Evolutionary conservation across 139 green algal genomes (phyloP).

Genomic region (Microglena sp.): DNA sequence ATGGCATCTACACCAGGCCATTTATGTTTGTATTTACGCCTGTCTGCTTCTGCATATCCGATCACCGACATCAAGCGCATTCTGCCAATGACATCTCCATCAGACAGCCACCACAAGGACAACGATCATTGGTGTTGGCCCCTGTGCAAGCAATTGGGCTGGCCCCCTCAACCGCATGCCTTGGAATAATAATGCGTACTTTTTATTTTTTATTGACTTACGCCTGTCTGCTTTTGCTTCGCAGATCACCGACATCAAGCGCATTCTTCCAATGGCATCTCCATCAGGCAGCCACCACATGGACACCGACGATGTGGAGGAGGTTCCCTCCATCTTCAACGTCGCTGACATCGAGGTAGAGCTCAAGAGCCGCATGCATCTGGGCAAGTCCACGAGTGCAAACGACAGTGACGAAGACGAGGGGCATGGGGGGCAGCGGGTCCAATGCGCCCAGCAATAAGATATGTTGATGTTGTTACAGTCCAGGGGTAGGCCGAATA

Average conservation of each 20-base stretch:
- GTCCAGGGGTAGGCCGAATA: too few relatives aligned
- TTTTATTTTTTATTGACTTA: not conserved
- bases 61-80: too few relatives aligned
- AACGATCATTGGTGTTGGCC: too few relatives aligned
- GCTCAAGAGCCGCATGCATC: constrained; percentile 56
- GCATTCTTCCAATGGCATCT: constrained; percentile 2
- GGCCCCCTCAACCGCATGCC: not conserved
- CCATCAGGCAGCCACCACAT: constrained; percentile 29
- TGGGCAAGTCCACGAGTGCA: constrained; percentile 35
- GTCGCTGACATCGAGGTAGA: constrained; percentile 78
- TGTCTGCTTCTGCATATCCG: too few relatives aligned
- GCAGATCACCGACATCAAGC: not conserved
- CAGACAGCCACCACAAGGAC: constrained; percentile 60
- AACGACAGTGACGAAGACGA: constrained; percentile 83
- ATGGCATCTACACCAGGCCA: too few relatives aligned
- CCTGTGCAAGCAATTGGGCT: too few relatives aligned
- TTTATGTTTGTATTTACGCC: not conserved
- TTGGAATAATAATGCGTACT: not conserved
- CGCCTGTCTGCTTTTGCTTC: not conserved
- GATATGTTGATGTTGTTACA: too few relatives aligned
- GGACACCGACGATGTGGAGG: constrained; percentile 67
- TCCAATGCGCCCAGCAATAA: constrained; percentile 96
- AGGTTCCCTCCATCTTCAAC: constrained; percentile 39
- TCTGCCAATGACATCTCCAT: too few relatives aligned
- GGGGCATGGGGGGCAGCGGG: constrained; percentile 53